A percentile compares a stretch with the other conserved stretches of the same genome.
phyloP scores from a whole-genome alignment of 768 basidiomycete genomes.

The Lentinula detonsa region DNA sequence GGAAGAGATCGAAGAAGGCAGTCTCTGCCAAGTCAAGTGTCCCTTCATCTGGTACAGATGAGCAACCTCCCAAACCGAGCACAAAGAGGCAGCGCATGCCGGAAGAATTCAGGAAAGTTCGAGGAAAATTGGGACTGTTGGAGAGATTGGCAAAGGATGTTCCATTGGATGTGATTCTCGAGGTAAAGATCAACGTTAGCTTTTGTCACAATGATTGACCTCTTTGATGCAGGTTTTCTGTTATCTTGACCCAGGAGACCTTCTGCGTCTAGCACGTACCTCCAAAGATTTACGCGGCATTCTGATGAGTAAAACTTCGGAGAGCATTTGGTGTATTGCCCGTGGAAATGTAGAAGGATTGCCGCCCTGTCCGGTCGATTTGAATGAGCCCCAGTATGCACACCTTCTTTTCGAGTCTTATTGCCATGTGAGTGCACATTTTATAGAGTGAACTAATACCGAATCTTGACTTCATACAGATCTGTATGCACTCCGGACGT shows the following conservation, averaged over 20 bases:
- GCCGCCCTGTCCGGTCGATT: slow-evolving; percentile 40
- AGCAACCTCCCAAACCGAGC: neutral
- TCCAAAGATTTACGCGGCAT: slow-evolving; percentile 41
- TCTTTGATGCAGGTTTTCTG: slow-evolving; percentile 40
- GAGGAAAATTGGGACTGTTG: neutral
- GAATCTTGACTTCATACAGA: slow-evolving; percentile 14
- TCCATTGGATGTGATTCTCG: slow-evolving; percentile 4
- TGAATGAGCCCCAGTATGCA: slow-evolving; percentile 46
- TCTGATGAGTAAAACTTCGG: slow-evolving; percentile 40
- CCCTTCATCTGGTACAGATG: neutral
- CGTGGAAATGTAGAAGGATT: slow-evolving; percentile 34
- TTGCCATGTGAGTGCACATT: slow-evolving; percentile 37
- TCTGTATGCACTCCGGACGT: slow-evolving; percentile 22
- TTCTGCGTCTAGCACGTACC: slow-evolving; percentile 44
- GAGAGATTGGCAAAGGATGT: neutral
- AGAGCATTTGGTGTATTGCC: slow-evolving; percentile 43
- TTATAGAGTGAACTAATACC: neutral
- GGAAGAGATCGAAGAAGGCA: neutral
- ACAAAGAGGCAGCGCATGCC: neutral
- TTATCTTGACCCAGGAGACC: slow-evolving; percentile 41
- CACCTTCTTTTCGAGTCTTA: slow-evolving; percentile 46
- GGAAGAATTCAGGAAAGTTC: neutral
- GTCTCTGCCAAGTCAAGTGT: neutral
- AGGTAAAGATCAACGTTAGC: neutral
- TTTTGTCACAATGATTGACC: neutral